A percentile compares a stretch with the other conserved stretches of the same genome.
These are phyloP conservation scores for Amphicarpaea edgeworthii DNA, from an alignment of 306 rosid species.

Conservation along the genomic window DNA sequence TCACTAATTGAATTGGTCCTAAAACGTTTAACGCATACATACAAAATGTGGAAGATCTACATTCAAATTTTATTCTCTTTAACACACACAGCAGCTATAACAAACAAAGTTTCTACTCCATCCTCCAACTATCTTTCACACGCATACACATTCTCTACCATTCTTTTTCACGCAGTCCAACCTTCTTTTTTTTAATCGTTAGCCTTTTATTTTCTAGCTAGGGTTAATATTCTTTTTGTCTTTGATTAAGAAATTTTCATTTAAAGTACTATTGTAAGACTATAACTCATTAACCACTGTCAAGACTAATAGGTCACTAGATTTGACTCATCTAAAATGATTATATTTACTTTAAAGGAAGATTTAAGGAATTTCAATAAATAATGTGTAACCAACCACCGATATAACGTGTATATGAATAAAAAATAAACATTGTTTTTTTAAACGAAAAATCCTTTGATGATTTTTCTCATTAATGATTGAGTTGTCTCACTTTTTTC, in stretches of 20 bases:
- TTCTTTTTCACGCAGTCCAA: not conserved
- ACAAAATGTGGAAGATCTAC: not conserved
- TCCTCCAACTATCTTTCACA: not conserved
- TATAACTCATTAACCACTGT: not conserved
- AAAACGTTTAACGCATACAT: not conserved
- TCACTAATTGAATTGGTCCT: not conserved
- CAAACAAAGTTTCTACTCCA: not conserved
- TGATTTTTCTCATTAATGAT: constrained; percentile 1
- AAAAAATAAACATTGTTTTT: not conserved
- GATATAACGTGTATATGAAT: not conserved
- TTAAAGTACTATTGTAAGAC: not conserved
- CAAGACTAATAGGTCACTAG: too few relatives aligned
- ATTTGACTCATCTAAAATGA: not conserved
- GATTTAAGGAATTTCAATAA: not conserved
- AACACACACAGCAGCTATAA: not conserved
- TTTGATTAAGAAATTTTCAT: not conserved
- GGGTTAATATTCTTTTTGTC: not conserved
- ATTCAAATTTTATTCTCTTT: not conserved
- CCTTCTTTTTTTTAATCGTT: not conserved
- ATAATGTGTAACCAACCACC: not conserved
- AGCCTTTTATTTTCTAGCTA: not conserved
- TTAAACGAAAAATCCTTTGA: not conserved
- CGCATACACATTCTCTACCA: not conserved
- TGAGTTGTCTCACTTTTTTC: not conserved
- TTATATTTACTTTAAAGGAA: not conserved